phyloP scores from a whole-genome alignment of 2,329 filamentous ascomycete genomes.

The Talaromyces sp. region DNA sequence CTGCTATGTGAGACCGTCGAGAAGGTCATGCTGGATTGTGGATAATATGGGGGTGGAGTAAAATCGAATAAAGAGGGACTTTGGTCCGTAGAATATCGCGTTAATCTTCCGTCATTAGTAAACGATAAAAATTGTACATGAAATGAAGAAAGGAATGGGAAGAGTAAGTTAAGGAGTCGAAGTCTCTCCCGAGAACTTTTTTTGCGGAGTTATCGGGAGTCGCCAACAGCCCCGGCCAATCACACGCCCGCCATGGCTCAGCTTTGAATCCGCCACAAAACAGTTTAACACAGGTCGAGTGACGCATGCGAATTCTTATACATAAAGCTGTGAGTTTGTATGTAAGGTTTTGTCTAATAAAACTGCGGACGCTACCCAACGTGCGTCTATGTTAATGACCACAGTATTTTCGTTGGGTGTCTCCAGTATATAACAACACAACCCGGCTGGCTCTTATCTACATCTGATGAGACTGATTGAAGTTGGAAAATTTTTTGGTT shows the following conservation, averaged over 20 bases:
- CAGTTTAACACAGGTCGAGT: background rate
- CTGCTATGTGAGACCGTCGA: conserved; percentile 18
- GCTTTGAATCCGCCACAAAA: background rate
- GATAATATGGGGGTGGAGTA: background rate
- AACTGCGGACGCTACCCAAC: background rate
- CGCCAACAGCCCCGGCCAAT: conserved; percentile 8
- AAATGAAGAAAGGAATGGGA: background rate
- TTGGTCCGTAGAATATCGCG: background rate
- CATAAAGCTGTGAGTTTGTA: background rate
- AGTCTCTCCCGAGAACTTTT: conserved; percentile 10
- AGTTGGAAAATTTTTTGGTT: conserved; percentile 24
- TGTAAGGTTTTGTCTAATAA: background rate
- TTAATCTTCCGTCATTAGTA: conserved; percentile 4
- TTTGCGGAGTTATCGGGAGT: conserved; percentile 4
- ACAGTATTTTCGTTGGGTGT: background rate
- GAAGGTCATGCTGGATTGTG: conserved; percentile 17
- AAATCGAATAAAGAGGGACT: background rate
- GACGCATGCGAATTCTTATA: background rate
- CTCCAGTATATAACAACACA: background rate
- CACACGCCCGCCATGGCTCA: background rate
- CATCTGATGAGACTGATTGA: background rate
- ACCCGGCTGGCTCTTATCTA: background rate
- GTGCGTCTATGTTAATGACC: background rate
- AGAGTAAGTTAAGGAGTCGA: background rate
- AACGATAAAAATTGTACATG: background rate